These are phyloP conservation scores for Thecaphora thlaspeos DNA, from an alignment of 1,284 basidiomycete species.

Conservation along the genomic window DNA sequence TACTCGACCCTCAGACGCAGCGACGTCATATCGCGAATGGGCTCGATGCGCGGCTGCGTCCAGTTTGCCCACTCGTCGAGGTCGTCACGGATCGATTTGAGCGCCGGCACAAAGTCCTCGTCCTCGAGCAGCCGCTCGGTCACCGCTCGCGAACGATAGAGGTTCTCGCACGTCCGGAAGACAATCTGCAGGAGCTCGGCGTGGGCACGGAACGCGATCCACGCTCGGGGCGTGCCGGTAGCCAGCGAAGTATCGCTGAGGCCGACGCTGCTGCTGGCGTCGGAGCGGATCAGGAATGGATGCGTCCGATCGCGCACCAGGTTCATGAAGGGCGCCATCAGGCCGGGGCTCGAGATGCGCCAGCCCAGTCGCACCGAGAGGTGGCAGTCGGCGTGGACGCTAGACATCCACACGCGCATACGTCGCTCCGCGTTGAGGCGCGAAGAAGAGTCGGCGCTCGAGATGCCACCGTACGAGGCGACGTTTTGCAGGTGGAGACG, in stretches of 20 bases:
- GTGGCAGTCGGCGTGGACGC: conserved; percentile 41
- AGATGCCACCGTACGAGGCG: conserved; percentile 32
- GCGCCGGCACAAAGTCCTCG: conserved; percentile 34
- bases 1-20: conserved; percentile 36
- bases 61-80: conserved; percentile 40
- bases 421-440: conserved; percentile 33
- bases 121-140: conserved; percentile 33
- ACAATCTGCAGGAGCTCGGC: conserved; percentile 35
- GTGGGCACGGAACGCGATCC: conserved; percentile 36
- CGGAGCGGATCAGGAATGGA: conserved; percentile 26
- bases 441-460: conserved; percentile 23
- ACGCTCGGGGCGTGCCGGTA: conserved; percentile 24
- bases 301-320: conserved; percentile 34
- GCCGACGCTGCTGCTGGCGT: conserved; percentile 15
- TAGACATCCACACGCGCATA: conserved; percentile 42
- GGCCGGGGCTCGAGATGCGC: conserved; percentile 35
- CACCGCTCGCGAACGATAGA: conserved; percentile 32
- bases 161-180: conserved; percentile 36
- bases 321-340: conserved; percentile 37
- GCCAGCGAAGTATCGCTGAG: conserved; percentile 6
- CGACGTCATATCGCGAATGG: conserved; percentile 37
- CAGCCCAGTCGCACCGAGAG: conserved; percentile 38
- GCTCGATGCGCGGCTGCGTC: conserved; percentile 34
- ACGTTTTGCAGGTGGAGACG: conserved; percentile 39
- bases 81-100: conserved; percentile 35